phyloP scores from a whole-genome alignment of 2,329 filamentous ascomycete genomes.

The Fusarium piperis region DNA sequence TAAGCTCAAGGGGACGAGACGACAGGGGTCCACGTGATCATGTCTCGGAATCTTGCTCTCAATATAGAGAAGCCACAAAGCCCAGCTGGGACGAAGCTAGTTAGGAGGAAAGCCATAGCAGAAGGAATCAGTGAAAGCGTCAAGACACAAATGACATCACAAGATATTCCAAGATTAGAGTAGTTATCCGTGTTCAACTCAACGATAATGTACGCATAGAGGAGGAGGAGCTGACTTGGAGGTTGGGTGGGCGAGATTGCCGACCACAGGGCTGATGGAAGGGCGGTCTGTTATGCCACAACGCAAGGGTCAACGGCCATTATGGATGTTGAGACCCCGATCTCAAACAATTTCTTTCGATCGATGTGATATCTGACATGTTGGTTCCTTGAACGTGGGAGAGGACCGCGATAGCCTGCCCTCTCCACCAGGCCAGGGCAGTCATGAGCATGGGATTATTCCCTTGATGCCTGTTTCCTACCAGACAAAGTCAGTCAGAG shows the following conservation, averaged over 20 bases:
- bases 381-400: not conserved
- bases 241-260: not conserved
- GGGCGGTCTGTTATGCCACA: not conserved
- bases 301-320: not conserved
- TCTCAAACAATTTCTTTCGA: not conserved
- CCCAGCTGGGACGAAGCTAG: slow-evolving; percentile 1
- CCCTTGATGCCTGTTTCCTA: not conserved
- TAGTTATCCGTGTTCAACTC: not conserved
- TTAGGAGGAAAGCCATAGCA: slow-evolving; percentile 15
- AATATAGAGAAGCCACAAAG: not conserved
- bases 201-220: not conserved
- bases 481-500: not conserved
- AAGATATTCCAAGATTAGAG: not conserved
- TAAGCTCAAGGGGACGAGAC: not conserved
- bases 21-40: not conserved
- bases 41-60: not conserved
- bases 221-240: not conserved
- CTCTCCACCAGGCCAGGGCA: not conserved
- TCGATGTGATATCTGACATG: not conserved
- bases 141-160: slow-evolving; percentile 8
- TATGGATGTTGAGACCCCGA: not conserved
- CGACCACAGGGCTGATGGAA: not conserved
- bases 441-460: not conserved
- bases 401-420: not conserved
- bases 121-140: slow-evolving; percentile 8